Base-by-base conservation (phyloP, 495 filamentous ascomycete genomes). In the Aspergillus nanangensis region DNA sequence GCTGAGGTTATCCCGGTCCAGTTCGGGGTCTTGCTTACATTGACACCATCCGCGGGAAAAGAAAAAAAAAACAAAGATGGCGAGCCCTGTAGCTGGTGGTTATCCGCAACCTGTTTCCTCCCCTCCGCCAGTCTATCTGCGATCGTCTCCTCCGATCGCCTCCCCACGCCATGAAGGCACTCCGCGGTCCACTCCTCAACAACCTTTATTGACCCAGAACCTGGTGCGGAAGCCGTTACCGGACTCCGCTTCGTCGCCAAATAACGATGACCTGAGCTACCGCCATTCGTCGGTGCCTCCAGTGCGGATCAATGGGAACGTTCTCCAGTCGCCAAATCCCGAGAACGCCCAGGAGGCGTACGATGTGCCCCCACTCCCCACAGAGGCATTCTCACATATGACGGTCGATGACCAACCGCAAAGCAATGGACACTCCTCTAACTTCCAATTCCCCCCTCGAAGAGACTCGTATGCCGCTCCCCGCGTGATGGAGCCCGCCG, bases 51-150 rank as follows among this genome's bases (percentile, higher is more conserved):
- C 33, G 33, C 7, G 33, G 8, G n/a, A 17, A 34, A 34, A 18
- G 33, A 36, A 36, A 31, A 7, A 13, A 31, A 17, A 36, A 24
- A 7, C 34, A 41, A 47, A 23, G 41, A 70, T 72, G 66, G 64
- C 66, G 14, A 57, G 51, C 48, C 53, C 63, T 11, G 45, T 63
- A 19, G 53, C 53, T 35, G 50, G 48, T 40, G 36, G 41, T 17
- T 59, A 63, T 34, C 58, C 45, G 36, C 68, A 59, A 25, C 52
- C 63, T 21, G 44, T 67, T 25, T 58, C 70, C 22, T 62, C 68
- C 47, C 70, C 70, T 49, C 64, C 70, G 13, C 61, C 70, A 21
- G 69, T 66, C 41, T 72, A 72, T 48, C 58, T 70, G 37, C 66
- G 61, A 41, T 63, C 67, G 24, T 64, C 70, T 21, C 66, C 70